A percentile compares a stretch with the other conserved stretches of the same genome.
These are phyloP conservation scores for Pyricularia sp. DNA, from an alignment of 2,329 filamentous ascomycete species.

Conservation along the genomic window DNA sequence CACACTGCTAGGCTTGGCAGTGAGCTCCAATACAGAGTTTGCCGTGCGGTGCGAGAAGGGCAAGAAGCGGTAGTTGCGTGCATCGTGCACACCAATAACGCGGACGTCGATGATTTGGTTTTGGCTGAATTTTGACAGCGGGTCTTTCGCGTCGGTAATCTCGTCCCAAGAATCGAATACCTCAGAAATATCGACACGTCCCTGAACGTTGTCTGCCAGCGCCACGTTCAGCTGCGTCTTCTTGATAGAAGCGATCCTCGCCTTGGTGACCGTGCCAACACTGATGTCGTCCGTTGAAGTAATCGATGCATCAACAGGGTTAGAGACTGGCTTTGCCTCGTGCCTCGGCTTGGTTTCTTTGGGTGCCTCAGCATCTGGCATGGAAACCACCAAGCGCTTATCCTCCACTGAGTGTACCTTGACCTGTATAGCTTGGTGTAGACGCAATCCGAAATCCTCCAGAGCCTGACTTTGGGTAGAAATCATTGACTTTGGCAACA, in stretches of 20 bases:
- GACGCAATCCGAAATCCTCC: slow-evolving; percentile 68
- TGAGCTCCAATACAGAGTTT: slow-evolving; percentile 80
- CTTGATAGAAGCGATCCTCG: slow-evolving; percentile 74
- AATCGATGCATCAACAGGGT: slow-evolving; percentile 52
- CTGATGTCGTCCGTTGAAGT: slow-evolving; percentile 61
- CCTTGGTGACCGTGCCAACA: slow-evolving; percentile 65
- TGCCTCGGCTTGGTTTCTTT: slow-evolving; percentile 20
- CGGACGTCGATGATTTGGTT: slow-evolving; percentile 66
- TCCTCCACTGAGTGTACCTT: slow-evolving; percentile 65
- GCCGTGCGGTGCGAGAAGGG: slow-evolving; percentile 79
- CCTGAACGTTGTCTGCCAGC: slow-evolving; percentile 78
- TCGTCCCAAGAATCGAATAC: slow-evolving; percentile 83
- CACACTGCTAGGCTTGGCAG: slow-evolving; percentile 63
- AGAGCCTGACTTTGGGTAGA: slow-evolving; percentile 52
- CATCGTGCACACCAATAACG: slow-evolving; percentile 81
- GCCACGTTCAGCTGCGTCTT: slow-evolving; percentile 88
- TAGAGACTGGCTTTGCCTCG: slow-evolving; percentile 15
- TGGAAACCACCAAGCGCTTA: slow-evolving; percentile 55
- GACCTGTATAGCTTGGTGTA: slow-evolving; percentile 64
- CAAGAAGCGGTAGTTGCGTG: slow-evolving; percentile 81
- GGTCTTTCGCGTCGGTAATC: slow-evolving; percentile 72
- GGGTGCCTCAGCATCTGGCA: slow-evolving; percentile 35
- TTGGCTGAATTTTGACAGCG: slow-evolving; percentile 63
- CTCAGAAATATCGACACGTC: slow-evolving; percentile 88
- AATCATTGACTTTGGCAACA: slow-evolving; percentile 73